phyloP scores from a whole-genome alignment of 176 grass and related monocot genomes.

The Zoysia pacifica region DNA sequence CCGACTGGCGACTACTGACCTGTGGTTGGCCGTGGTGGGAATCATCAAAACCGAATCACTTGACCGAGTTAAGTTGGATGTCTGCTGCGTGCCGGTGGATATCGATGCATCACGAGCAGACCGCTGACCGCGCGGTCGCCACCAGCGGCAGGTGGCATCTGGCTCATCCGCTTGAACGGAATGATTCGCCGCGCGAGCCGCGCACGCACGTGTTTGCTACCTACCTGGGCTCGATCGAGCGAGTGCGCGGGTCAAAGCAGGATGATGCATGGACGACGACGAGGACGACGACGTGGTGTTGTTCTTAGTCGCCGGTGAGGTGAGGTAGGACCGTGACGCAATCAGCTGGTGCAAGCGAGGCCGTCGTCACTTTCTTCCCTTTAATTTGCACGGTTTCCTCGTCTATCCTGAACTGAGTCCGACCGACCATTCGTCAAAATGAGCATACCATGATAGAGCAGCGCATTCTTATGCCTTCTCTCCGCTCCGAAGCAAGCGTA shows the following conservation, averaged over 20 bases:
- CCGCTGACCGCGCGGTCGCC: background rate
- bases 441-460: too few species aligned
- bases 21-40: background rate
- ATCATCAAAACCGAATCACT: constrained; percentile 26
- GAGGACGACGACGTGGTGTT: background rate
- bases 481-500: background rate
- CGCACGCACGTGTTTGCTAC: background rate
- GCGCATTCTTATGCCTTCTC: background rate
- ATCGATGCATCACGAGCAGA: too few species aligned
- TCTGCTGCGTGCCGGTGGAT: too few species aligned
- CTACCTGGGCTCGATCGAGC: background rate
- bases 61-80: background rate
- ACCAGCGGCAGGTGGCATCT: background rate
- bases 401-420: too few species aligned
- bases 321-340: background rate
- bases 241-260: background rate
- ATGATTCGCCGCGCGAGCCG: background rate
- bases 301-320: background rate
- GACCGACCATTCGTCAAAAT: too few species aligned
- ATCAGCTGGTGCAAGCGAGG: background rate
- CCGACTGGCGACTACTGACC: constrained; percentile 16
- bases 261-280: too few species aligned
- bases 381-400: too few species aligned
- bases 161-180: background rate
- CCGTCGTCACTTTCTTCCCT: background rate